These are phyloP conservation scores for Sequoiadendron giganteum DNA, from an alignment of 75 land plant species.

Conservation along the genomic window DNA sequence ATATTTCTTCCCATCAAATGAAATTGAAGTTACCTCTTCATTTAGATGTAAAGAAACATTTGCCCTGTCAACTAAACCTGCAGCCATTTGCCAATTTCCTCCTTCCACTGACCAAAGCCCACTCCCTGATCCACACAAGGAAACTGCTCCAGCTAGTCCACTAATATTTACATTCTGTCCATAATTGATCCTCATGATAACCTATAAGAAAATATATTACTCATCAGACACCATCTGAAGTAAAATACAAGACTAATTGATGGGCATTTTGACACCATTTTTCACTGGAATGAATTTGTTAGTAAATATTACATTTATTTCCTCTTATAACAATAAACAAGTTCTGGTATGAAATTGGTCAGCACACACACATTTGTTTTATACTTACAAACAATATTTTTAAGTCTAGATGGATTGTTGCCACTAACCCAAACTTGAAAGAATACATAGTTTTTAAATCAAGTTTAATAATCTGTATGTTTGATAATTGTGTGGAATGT, in stretches of 20 bases:
- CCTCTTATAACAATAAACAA: not conserved
- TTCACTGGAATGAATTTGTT: not conserved
- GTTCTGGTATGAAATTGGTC: not conserved
- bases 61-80: conserved; percentile 67
- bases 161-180: conserved; percentile 90
- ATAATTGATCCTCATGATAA: conserved; percentile 94
- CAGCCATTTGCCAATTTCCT: conserved; percentile 96
- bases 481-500: not conserved
- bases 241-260: conserved; percentile 3
- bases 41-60: conserved; percentile 66
- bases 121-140: conserved; percentile 87
- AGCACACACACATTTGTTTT: not conserved
- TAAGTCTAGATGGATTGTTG: not conserved
- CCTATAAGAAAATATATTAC: conserved; percentile 20
- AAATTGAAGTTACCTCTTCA: conserved; percentile 60
- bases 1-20: conserved; percentile 48
- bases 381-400: not conserved
- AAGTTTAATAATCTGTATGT: not conserved
- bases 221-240: not conserved
- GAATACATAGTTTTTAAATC: not conserved
- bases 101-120: conserved; percentile 91
- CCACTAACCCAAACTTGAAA: not conserved
- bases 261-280: not conserved
- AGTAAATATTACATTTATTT: not conserved
- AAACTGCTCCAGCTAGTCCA: conserved; percentile 95